phyloP scores from a whole-genome alignment of 805 yeast genomes.

The Cyberlindnera mrakii region DNA sequence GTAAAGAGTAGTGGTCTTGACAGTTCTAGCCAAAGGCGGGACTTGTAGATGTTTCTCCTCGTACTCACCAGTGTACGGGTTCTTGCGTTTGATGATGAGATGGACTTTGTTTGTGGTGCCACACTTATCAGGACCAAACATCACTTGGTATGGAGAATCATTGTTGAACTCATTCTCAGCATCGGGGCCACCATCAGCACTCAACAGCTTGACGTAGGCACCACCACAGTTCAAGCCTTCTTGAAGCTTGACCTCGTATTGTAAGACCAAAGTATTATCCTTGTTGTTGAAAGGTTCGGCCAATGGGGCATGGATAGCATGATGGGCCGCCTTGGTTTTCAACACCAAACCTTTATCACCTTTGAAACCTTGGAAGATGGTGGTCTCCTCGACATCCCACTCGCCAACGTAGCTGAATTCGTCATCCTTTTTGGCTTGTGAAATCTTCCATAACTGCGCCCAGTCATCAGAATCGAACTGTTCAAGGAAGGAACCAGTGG shows the following conservation, averaged over 20 bases:
- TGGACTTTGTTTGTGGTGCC: constrained; percentile 77
- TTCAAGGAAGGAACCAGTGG: constrained; percentile 52
- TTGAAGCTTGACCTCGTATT: constrained; percentile 85
- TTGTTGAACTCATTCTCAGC: constrained; percentile 46
- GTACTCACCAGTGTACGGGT: constrained; percentile 45
- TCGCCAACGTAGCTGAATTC: constrained; percentile 60
- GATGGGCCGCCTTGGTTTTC: constrained; percentile 70
- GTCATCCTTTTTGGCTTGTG: constrained; percentile 47
- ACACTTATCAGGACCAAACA: constrained; percentile 95
- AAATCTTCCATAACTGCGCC: constrained; percentile 50
- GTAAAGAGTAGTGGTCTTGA: constrained; percentile 59
- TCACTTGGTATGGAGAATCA: constrained; percentile 70
- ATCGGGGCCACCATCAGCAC: constrained; percentile 32
- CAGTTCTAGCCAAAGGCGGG: constrained; percentile 54
- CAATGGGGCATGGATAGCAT: constrained; percentile 69
- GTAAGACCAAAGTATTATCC: constrained; percentile 67
- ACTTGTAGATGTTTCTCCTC: constrained; percentile 63
- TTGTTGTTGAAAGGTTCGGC: constrained; percentile 53
- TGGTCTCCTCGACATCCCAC: constrained; percentile 69
- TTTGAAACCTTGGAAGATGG: constrained; percentile 49
- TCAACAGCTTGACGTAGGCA: constrained; percentile 74
- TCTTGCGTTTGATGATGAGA: constrained; percentile 58
- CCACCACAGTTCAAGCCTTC: constrained; percentile 82
- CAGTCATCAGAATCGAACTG: constrained; percentile 44
- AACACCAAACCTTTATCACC: constrained; percentile 75